A percentile compares a stretch with the other conserved stretches of the same genome.
Evolutionary conservation across 371 early-diverging fungal species (phyloP).

Genomic region (Nematocida sp.): DNA sequence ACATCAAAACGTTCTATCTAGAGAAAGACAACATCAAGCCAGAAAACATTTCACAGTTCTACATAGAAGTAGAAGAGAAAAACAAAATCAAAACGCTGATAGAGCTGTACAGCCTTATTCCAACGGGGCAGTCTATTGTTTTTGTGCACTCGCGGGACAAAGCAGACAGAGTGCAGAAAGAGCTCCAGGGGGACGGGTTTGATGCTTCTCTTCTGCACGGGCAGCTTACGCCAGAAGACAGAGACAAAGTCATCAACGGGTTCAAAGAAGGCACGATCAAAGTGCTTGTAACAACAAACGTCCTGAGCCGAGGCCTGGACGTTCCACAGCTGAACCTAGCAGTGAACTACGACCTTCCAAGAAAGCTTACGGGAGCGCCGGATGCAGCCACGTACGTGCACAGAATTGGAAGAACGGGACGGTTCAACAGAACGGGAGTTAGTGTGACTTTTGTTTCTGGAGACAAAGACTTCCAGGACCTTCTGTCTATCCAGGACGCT

Average conservation of each 20-base stretch:
- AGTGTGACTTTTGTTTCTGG: slow-evolving; percentile 80
- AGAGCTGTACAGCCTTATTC: slow-evolving; percentile 69
- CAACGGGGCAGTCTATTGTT: slow-evolving; percentile 81
- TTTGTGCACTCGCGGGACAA: slow-evolving; percentile 74
- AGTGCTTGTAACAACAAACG: slow-evolving; percentile 69
- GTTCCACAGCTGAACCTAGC: slow-evolving; percentile 80
- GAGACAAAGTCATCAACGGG: slow-evolving; percentile 81
- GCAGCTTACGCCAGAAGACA: slow-evolving; percentile 70
- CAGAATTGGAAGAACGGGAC: slow-evolving; percentile 93
- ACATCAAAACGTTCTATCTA: slow-evolving; percentile 74
- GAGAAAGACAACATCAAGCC: slow-evolving; percentile 77
- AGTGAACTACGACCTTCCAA: slow-evolving; percentile 88
- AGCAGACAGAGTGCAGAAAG: slow-evolving; percentile 72
- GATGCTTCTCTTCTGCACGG: slow-evolving; percentile 78
- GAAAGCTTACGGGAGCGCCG: slow-evolving; percentile 66
- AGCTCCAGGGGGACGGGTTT: slow-evolving; percentile 75
- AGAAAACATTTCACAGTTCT: slow-evolving; percentile 85
- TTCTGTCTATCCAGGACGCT: slow-evolving; percentile 31
- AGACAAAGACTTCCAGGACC: slow-evolving; percentile 46
- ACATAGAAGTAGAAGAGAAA: slow-evolving; percentile 75
- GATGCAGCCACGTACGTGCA: slow-evolving; percentile 90
- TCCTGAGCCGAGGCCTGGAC: slow-evolving; percentile 64
- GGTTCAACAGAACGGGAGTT: slow-evolving; percentile 89
- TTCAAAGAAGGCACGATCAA: slow-evolving; percentile 81
- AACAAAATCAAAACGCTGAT: slow-evolving; percentile 74